Conservation (phyloP, 768 basidiomycete genomes). For the Rhodotorula diobovata region DNA sequence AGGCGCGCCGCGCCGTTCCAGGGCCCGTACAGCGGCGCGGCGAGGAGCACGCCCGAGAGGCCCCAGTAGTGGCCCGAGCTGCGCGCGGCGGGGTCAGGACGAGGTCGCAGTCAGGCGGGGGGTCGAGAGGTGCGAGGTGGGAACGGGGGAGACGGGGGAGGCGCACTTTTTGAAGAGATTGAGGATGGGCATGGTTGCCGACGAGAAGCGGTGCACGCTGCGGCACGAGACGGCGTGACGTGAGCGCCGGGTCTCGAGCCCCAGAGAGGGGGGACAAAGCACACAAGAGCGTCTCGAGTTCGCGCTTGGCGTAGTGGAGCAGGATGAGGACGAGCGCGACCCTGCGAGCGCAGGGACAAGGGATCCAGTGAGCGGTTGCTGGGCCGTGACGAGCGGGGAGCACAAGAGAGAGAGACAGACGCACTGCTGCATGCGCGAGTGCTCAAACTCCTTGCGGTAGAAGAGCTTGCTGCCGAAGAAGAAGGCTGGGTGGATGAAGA, state of each 20-base stretch:
- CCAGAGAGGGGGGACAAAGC: conserved; percentile 50
- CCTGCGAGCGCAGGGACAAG: conserved; percentile 45
- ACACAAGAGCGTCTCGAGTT: conserved; percentile 76
- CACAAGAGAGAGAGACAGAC: not conserved
- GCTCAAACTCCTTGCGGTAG: conserved; percentile 66
- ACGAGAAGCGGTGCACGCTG: conserved; percentile 90
- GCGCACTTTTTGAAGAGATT: conserved; percentile 87
- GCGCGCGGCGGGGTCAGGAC: not conserved
- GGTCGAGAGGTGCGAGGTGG: not conserved
- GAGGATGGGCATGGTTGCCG: conserved; percentile 81
- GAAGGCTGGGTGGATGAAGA: conserved; percentile 80
- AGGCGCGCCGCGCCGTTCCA: conserved; percentile 65
- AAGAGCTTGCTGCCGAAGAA: conserved; percentile 63
- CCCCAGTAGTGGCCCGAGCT: conserved; percentile 89
- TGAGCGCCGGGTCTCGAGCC: not conserved
- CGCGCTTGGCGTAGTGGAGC: conserved; percentile 84
- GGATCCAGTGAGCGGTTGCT: no score
- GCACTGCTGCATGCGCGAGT: conserved; percentile 69
- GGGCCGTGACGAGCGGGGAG: conserved; percentile 34
- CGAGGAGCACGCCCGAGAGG: conserved; percentile 71
- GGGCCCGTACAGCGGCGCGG: conserved; percentile 74
- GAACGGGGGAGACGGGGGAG: not conserved
- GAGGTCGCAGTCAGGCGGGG: no score
- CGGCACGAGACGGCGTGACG: not conserved
- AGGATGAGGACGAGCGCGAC: conserved; percentile 70